These are phyloP conservation scores for Colletotrichum tofieldiae DNA, from an alignment of 2,329 filamentous ascomycete species.

Conservation along the genomic window DNA sequence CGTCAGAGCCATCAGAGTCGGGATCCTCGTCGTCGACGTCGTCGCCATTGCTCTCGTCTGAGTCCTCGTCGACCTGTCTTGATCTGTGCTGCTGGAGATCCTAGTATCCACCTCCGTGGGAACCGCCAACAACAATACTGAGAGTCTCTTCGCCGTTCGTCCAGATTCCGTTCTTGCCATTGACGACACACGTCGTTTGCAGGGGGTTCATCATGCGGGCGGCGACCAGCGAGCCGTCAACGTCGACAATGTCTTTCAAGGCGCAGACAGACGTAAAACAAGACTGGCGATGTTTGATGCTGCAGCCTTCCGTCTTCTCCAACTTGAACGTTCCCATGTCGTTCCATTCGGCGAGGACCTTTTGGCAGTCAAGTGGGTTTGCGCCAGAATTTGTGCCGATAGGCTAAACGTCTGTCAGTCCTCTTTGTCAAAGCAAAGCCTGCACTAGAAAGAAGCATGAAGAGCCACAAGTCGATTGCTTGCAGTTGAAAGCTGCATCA, in stretches of 20 bases:
- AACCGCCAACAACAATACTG: not conserved
- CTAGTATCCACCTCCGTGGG: not conserved
- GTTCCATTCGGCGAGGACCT: constrained; percentile 12
- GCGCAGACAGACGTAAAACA: constrained; percentile 30
- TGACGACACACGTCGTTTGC: constrained; percentile 33
- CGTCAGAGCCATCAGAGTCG: not conserved
- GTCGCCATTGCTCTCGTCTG: not conserved
- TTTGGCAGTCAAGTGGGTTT: constrained; percentile 27
- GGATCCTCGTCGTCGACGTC: not conserved
- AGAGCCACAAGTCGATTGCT: not conserved
- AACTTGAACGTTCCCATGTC: not conserved
- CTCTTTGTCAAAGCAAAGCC: not conserved
- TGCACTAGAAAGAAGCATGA: not conserved
- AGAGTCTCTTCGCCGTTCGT: constrained; percentile 4
- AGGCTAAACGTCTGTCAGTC: constrained; percentile 5
- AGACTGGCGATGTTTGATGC: not conserved
- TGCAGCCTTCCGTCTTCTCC: not conserved
- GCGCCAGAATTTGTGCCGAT: not conserved
- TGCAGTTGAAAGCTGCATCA: not conserved
- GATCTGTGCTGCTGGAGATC: not conserved
- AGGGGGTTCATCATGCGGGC: constrained; percentile 35
- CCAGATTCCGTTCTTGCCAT: constrained; percentile 28
- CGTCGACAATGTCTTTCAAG: not conserved
- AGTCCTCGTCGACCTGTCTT: not conserved
- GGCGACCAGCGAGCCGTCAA: constrained; percentile 4